phyloP scores from a whole-genome alignment of 768 basidiomycete genomes.

The Gelatoporia subvermispora region DNA sequence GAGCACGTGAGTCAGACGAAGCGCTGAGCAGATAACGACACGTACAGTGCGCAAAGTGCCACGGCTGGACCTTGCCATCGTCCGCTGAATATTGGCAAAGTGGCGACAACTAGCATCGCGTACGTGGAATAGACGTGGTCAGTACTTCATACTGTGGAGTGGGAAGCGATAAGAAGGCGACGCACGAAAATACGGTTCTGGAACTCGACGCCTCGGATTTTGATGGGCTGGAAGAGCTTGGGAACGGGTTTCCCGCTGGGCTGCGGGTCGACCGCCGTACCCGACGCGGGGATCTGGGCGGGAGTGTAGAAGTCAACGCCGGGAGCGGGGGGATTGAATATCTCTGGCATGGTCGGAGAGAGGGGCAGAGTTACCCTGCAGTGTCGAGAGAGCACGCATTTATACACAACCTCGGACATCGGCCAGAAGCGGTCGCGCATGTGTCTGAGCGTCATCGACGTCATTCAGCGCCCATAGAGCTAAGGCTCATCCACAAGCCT shows the following conservation, averaged over 20 bases:
- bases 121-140: background rate
- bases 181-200: constrained; percentile 25
- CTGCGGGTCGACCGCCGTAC: constrained; percentile 37
- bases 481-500: too few species aligned
- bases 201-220: constrained; percentile 29
- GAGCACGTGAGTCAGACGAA: background rate
- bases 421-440: too few species aligned
- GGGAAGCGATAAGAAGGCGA: background rate
- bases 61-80: constrained; percentile 46
- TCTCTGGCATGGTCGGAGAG: constrained; percentile 5
- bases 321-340: constrained; percentile 35
- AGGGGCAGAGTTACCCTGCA: background rate
- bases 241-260: constrained; percentile 23
- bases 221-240: constrained; percentile 50
- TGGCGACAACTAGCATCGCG: constrained; percentile 39
- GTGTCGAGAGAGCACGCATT: too few species aligned
- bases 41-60: constrained; percentile 50
- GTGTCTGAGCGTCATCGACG: too few species aligned
- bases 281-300: constrained; percentile 38
- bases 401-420: too few species aligned
- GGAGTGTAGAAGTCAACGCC: constrained; percentile 44
- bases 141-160: background rate
- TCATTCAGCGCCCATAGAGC: too few species aligned
- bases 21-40: background rate
- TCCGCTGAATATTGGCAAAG: constrained; percentile 58